phyloP scores from a whole-genome alignment of 2,329 filamentous ascomycete species.

The Ceratocystis smalleyi region DNA sequence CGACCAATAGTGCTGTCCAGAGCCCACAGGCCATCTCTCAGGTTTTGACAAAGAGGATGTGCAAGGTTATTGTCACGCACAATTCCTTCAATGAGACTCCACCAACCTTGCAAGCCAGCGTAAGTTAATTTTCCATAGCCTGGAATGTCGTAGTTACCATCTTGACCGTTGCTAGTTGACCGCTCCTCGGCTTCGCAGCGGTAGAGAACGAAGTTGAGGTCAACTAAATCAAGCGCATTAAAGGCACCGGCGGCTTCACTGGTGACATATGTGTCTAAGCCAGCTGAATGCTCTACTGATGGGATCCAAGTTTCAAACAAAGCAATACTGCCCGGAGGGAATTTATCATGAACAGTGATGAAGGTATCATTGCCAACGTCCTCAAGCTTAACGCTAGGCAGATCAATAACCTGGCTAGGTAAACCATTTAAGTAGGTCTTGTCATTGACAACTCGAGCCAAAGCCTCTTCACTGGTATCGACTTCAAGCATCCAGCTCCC shows the following conservation, averaged over 20 bases:
- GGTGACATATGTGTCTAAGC: constrained; percentile 74
- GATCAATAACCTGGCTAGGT: constrained; percentile 62
- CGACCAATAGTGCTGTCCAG: constrained; percentile 74
- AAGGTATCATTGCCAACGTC: constrained; percentile 57
- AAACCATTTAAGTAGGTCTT: constrained; percentile 60
- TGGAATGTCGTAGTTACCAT: constrained; percentile 75
- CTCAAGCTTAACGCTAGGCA: constrained; percentile 60
- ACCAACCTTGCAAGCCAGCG: constrained; percentile 96
- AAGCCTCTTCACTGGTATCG: constrained; percentile 57
- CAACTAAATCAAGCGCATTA: constrained; percentile 54
- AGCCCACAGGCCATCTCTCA: constrained; percentile 82
- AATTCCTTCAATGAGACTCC: constrained; percentile 75
- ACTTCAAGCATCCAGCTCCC: constrained; percentile 90
- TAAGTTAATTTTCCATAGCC: constrained; percentile 75
- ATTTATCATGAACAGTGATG: constrained; percentile 65
- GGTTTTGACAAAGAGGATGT: constrained; percentile 83
- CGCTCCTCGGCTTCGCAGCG: constrained; percentile 77
- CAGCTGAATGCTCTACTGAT: constrained; percentile 64
- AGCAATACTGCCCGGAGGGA: constrained; percentile 86
- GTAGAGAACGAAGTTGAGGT: constrained; percentile 86
- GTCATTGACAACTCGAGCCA: constrained; percentile 49
- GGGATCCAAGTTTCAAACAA: constrained; percentile 95
- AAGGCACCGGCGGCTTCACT: constrained; percentile 69
- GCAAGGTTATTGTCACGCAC: constrained; percentile 81
- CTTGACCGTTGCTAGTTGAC: constrained; percentile 59